Evolutionary conservation across 176 grass and related monocot species (phyloP).

Genomic region (Carex cristatella): DNA sequence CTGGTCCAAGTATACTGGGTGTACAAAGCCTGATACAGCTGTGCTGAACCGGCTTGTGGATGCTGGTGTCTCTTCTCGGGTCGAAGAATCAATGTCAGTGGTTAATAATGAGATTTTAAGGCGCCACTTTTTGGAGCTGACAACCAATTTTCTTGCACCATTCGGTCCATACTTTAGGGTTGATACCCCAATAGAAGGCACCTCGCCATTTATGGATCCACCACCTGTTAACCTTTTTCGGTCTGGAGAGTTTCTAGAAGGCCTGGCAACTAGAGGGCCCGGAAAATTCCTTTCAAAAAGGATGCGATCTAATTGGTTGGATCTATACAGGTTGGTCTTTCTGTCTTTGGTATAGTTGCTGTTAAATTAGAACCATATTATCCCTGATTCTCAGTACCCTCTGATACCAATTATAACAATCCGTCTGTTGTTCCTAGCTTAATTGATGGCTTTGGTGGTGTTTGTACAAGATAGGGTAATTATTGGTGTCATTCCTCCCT

Average conservation of each 20-base stretch:
- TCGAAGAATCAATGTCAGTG: conserved; percentile 92
- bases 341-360: conserved; percentile 8
- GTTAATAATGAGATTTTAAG: conserved; percentile 98
- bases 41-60: conserved; percentile 89
- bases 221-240: conserved; percentile 63
- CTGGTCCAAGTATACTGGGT: conserved; percentile 63
- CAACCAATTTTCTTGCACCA: conserved; percentile 91
- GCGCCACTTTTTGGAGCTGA: conserved; percentile 91
- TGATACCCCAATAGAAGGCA: conserved; percentile 63
- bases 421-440: background rate
- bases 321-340: conserved; percentile 61
- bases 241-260: conserved; percentile 71
- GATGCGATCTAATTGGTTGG: conserved; percentile 96
- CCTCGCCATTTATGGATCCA: conserved; percentile 72
- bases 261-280: conserved; percentile 74
- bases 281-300: conserved; percentile 98
- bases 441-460: background rate
- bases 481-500: no score
- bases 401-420: background rate
- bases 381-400: background rate
- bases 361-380: background rate
- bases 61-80: conserved; percentile 52
- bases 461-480: no score
- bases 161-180: conserved; percentile 87
- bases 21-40: conserved; percentile 81